These are phyloP conservation scores for Metschnikowia kunwiensis DNA, from an alignment of 805 yeast species.

Conservation along the genomic window DNA sequence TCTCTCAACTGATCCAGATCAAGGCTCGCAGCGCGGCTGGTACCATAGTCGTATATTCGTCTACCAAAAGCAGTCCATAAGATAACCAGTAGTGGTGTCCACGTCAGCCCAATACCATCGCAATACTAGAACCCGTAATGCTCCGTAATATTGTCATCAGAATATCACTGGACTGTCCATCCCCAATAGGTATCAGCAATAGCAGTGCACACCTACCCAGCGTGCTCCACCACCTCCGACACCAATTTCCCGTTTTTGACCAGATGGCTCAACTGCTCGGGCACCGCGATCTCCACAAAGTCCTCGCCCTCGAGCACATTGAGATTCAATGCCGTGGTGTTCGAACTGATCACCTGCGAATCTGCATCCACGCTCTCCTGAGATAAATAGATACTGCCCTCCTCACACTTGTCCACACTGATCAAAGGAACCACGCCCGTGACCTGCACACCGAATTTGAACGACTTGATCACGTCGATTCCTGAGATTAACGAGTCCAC, in stretches of 20 bases:
- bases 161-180: too few species aligned
- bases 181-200: too few species aligned
- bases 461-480: conserved; percentile 79
- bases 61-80: too few species aligned
- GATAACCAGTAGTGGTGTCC: too few species aligned
- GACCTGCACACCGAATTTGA: conserved; percentile 80
- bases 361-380: conserved; percentile 66
- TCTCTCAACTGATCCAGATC: too few species aligned
- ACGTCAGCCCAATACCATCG: too few species aligned
- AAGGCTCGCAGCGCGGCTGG: too few species aligned
- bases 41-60: too few species aligned
- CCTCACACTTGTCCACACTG: conserved; percentile 84
- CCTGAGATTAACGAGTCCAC: conserved; percentile 85
- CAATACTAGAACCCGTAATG: too few species aligned
- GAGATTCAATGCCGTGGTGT: conserved; percentile 80
- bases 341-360: conserved; percentile 69
- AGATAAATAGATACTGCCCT: conserved; percentile 76
- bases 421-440: conserved; percentile 79
- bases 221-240: conserved; percentile 77
- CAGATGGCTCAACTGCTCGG: conserved; percentile 86
- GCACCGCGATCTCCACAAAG: conserved; percentile 75
- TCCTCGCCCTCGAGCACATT: conserved; percentile 79
- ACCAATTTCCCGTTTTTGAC: conserved; percentile 59
- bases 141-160: too few species aligned
- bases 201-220: too few species aligned